Percentiles rank a stretch among this genome's conserved stretches.
These are phyloP conservation scores for Rheum nobile DNA, from an alignment of 148 eudicot species.

Conservation along the genomic window DNA sequence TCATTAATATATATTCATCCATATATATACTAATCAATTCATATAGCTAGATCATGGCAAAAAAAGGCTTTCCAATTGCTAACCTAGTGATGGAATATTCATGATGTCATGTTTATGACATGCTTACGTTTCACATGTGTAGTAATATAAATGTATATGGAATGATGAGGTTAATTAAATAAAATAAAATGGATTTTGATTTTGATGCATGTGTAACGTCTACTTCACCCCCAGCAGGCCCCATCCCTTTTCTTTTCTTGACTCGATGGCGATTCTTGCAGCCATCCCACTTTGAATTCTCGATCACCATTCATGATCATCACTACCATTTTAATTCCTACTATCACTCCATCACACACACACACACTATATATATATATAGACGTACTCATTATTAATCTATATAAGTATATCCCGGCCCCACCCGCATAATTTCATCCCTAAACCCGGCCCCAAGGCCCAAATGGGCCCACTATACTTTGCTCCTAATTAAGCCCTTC, in stretches of 20 bases:
- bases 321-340: not conserved
- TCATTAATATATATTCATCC: too few species aligned
- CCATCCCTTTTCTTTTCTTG: not conserved
- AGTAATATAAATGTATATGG: not conserved
- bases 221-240: slow-evolving; percentile 1
- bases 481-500: not conserved
- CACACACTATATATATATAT: too few species aligned
- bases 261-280: not conserved
- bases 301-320: not conserved
- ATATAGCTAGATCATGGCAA: too few species aligned
- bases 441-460: not conserved
- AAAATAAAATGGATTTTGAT: not conserved
- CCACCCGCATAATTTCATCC: not conserved
- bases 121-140: not conserved
- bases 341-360: not conserved
- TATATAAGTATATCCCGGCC: not conserved
- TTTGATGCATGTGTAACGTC: not conserved
- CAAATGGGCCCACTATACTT: not conserved
- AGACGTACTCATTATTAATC: not conserved
- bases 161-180: not conserved
- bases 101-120: not conserved
- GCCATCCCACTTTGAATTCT: slow-evolving; percentile 1
- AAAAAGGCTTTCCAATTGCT: not conserved
- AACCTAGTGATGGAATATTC: not conserved
- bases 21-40: too few species aligned